Evolutionary conservation across 2,329 filamentous ascomycete genomes (phyloP), one percentile per base, ranked within the genome.

Genomic region (Periconia digitata): DNA sequence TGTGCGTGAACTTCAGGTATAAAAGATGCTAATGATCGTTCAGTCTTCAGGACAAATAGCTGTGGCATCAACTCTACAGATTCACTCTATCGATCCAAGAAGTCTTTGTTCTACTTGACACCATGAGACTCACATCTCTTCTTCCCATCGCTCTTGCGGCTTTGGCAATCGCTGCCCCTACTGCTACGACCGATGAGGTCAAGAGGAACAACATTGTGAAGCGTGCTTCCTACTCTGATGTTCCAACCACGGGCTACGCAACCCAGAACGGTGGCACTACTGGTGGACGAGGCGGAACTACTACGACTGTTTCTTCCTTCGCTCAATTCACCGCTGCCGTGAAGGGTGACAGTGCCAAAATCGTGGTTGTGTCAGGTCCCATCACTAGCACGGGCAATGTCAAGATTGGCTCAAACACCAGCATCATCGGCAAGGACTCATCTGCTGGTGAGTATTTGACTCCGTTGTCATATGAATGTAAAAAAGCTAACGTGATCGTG

Each of bases 341-440:
- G 10, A 58, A 64, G 10, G 75, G 72, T 15, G 69, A 75, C 15
- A 64, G 64, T 3, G 72, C 74, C 15, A 72, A 71, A 36, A 76
- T 81, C 38, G 72, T 79, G 47, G 72, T 73, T 47, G 65, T 81
- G 54, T 73, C 71, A 15, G 77, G 78, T 20, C 70, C 70, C 32
- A 72, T 80, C 46, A 64, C 62, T 34, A 73, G 72, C 40, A 72
- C 63, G 27, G 41, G 27, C 8, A 43, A 16, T 42, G 64, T 81
- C 50, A 72, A 75, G 51, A 64, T 82, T 34, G 63, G 67, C 45
- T 74, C 74, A 48, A 76, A 78, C 69, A 83, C 79, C 49, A 76
- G 75, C 18, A 70, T 83, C 53, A 70, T 81, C 44, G 80, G 79
- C 47, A 72, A 77, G 47, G 74, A 77, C 43, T 69, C 72, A 34